Evolutionary conservation across 768 basidiomycete species (phyloP).

Genomic region (Grammothele lineata): DNA sequence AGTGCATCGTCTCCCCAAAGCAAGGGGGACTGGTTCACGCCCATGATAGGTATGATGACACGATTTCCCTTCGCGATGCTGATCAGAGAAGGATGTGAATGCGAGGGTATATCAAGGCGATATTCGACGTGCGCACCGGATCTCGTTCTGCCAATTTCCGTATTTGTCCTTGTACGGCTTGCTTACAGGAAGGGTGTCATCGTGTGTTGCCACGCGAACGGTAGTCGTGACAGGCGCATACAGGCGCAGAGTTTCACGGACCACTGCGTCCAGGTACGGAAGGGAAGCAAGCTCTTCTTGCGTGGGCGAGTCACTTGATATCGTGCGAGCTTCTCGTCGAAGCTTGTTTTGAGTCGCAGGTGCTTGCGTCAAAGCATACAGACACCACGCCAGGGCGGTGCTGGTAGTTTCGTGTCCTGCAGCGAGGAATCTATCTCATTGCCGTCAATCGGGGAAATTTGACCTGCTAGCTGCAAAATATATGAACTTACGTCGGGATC

Average conservation of each 20-base stretch:
- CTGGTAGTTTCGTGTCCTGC: slow-evolving; percentile 40
- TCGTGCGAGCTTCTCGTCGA: slow-evolving; percentile 36
- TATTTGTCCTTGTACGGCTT: slow-evolving; percentile 22
- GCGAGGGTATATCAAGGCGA: no score
- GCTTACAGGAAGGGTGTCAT: slow-evolving; percentile 48
- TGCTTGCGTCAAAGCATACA: slow-evolving; percentile 35
- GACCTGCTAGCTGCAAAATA: no score
- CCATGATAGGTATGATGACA: slow-evolving; percentile 45
- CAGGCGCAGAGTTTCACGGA: slow-evolving; percentile 54
- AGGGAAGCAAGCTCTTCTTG: slow-evolving; percentile 67
- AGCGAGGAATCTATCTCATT: slow-evolving; percentile 22
- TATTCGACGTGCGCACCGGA: slow-evolving; percentile 23
- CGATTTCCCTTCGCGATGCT: slow-evolving; percentile 26
- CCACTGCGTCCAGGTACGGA: slow-evolving; percentile 61
- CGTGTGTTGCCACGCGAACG: slow-evolving; percentile 40
- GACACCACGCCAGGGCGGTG: slow-evolving; percentile 29
- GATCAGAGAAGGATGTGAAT: no score
- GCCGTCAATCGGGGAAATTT: no score
- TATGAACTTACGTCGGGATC: neutral
- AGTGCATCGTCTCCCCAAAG: slow-evolving; percentile 61
- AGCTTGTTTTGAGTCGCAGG: slow-evolving; percentile 30
- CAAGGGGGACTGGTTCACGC: slow-evolving; percentile 44
- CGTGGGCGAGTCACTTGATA: slow-evolving; percentile 42
- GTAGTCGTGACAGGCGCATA: slow-evolving; percentile 47
- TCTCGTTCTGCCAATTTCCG: slow-evolving; percentile 10